Percentiles rank a stretch among this genome's conserved stretches.
These are phyloP conservation scores for Vigna trinervia DNA, from an alignment of 306 rosid genomes.

Conservation along the genomic window DNA sequence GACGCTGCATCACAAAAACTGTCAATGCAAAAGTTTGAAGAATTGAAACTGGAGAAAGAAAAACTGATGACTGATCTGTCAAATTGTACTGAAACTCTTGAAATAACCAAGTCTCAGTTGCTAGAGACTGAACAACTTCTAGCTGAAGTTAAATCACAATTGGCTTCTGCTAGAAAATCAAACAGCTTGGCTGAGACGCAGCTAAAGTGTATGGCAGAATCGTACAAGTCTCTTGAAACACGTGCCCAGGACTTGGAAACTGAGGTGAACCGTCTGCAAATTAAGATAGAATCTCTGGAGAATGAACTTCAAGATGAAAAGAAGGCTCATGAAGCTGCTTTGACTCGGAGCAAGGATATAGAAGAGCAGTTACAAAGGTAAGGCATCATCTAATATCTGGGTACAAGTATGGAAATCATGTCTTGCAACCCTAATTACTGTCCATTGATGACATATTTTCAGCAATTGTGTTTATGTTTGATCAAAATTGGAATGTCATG, in stretches of 20 bases:
- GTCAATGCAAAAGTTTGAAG: slow-evolving; percentile 69
- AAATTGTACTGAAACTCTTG: slow-evolving; percentile 71
- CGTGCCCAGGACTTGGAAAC: slow-evolving; percentile 78
- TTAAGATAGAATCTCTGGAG: slow-evolving; percentile 70
- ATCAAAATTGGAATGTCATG: background rate
- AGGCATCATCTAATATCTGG: slow-evolving; percentile 36
- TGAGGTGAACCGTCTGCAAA: slow-evolving; percentile 65
- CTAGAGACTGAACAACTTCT: slow-evolving; percentile 89
- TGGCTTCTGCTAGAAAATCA: slow-evolving; percentile 78
- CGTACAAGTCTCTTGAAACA: slow-evolving; percentile 88
- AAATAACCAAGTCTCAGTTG: slow-evolving; percentile 72
- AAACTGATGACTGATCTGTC: slow-evolving; percentile 64
- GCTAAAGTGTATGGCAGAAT: slow-evolving; percentile 98
- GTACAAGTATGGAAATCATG: slow-evolving; percentile 28
- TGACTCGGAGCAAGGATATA: slow-evolving; percentile 72
- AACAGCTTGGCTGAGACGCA: slow-evolving; percentile 94
- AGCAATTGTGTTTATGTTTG: slow-evolving; percentile 28
- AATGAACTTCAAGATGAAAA: slow-evolving; percentile 81
- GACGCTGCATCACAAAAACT: slow-evolving; percentile 53
- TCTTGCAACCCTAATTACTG: slow-evolving; percentile 9
- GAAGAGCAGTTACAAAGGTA: slow-evolving; percentile 85
- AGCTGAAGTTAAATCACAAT: slow-evolving; percentile 76
- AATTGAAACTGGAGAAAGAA: slow-evolving; percentile 76
- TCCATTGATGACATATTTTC: slow-evolving; percentile 24
- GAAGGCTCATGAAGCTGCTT: slow-evolving; percentile 70